Evolutionary conservation across 2,329 filamentous ascomycete genomes (phyloP).

Genomic region (Botrytis tulipae): DNA sequence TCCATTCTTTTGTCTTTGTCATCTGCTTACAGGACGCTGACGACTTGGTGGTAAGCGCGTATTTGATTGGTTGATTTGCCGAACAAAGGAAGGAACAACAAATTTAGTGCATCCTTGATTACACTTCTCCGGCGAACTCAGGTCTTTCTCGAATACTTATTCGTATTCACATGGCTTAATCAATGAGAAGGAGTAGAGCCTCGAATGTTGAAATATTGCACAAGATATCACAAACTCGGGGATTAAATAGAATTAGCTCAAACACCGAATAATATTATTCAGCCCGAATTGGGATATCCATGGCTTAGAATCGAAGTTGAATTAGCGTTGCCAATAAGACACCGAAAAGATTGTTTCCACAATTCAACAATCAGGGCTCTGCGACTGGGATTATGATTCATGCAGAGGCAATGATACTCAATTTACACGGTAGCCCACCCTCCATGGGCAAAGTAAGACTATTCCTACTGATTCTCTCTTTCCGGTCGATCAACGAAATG

Average conservation of each 20-base stretch:
- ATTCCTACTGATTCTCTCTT: slow-evolving; percentile 55
- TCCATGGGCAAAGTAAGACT: slow-evolving; percentile 65
- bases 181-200: background rate
- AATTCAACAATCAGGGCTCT: background rate
- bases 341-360: background rate
- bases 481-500: slow-evolving; percentile 44
- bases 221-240: background rate
- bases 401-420: background rate
- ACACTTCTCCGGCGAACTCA: slow-evolving; percentile 2
- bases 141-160: background rate
- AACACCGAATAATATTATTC: background rate
- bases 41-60: background rate
- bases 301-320: too few species aligned
- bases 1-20: slow-evolving; percentile 10
- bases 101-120: background rate
- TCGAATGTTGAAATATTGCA: background rate
- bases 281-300: background rate
- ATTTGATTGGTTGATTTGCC: background rate
- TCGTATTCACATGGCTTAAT: background rate
- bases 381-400: background rate
- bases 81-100: background rate
- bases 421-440: slow-evolving; percentile 50
- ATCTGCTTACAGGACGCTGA: background rate
- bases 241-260: background rate
- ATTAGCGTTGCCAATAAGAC: background rate